Conservation (phyloP, 805 yeast species). For the Nakazawaea sp. region DNA sequence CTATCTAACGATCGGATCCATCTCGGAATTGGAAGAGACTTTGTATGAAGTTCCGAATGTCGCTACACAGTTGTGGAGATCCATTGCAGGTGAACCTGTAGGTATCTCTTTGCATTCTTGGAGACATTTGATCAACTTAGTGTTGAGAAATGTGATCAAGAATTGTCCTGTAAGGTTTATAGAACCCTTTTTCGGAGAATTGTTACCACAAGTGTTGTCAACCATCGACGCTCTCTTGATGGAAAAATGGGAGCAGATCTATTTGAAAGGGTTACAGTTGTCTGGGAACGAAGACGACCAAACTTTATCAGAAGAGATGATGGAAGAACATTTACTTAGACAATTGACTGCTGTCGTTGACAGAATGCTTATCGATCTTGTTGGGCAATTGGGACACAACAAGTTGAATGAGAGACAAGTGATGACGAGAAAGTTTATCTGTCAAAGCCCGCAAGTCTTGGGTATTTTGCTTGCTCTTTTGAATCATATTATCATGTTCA, state of each 20-base stretch:
- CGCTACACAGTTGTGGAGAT: constrained; percentile 71
- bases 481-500: constrained; percentile 70
- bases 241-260: constrained; percentile 69
- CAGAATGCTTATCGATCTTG: constrained; percentile 77
- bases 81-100: constrained; percentile 76
- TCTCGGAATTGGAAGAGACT: constrained; percentile 84
- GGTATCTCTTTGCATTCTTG: constrained; percentile 94
- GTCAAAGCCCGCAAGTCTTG: constrained; percentile 56
- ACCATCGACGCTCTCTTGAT: constrained; percentile 71
- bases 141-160: constrained; percentile 77
- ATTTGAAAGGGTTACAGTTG: constrained; percentile 46
- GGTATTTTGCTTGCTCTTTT: constrained; percentile 74
- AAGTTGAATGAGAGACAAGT: constrained; percentile 50
- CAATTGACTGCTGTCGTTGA: constrained; percentile 92
- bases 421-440: constrained; percentile 59
- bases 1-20: constrained; percentile 80
- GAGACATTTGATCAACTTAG: constrained; percentile 93
- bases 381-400: constrained; percentile 61
- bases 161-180: constrained; percentile 77
- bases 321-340: constrained; percentile 91
- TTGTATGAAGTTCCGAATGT: constrained; percentile 80
- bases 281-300: constrained; percentile 54
- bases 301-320: constrained; percentile 92
- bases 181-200: constrained; percentile 62
- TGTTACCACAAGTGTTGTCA: constrained; percentile 68